Conservation (phyloP, 2,329 filamentous ascomycete species). For the Samsoniella hepiali region DNA sequence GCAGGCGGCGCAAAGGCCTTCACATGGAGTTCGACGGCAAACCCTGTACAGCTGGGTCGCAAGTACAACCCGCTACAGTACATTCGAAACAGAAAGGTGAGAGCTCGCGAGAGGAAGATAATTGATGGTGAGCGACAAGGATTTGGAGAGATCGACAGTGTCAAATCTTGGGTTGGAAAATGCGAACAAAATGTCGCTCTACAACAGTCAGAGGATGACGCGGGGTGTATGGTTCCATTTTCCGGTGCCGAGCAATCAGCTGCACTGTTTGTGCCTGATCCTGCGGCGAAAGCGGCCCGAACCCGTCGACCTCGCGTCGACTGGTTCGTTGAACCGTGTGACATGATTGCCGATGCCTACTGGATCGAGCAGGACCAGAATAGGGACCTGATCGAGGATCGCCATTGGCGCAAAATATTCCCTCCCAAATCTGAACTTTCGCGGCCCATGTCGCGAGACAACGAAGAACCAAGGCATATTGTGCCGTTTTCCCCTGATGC, state of each 20-base stretch:
- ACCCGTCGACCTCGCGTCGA: constrained; percentile 72
- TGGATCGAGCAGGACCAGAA: constrained; percentile 85
- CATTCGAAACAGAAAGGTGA: constrained; percentile 83
- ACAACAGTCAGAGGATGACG: constrained; percentile 23
- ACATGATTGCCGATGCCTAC: constrained; percentile 83
- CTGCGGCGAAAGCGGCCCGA: constrained; percentile 51
- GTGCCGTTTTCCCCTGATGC: constrained; percentile 29
- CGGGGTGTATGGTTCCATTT: constrained; percentile 42
- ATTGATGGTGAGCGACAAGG: constrained; percentile 74
- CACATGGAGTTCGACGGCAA: constrained; percentile 20
- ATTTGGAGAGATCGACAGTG: constrained; percentile 69
- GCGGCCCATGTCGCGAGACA: constrained; percentile 32
- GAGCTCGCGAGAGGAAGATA: constrained; percentile 70
- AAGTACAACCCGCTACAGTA: constrained; percentile 89
- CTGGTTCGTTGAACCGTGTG: constrained; percentile 79
- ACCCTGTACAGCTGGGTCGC: constrained; percentile 51
- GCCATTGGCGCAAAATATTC: constrained; percentile 71
- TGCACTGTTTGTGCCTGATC: constrained; percentile 42
- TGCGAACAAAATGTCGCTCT: constrained; percentile 41
- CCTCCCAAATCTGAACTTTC: constrained; percentile 36
- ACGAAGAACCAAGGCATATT: constrained; percentile 26
- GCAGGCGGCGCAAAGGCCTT: constrained; percentile 20
- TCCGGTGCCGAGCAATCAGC: constrained; percentile 43
- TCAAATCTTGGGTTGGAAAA: constrained; percentile 73
- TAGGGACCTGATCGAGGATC: constrained; percentile 77